Base-by-base conservation (phyloP, 108 stramenopile genomes). In the Mediolabrus comicus region DNA sequence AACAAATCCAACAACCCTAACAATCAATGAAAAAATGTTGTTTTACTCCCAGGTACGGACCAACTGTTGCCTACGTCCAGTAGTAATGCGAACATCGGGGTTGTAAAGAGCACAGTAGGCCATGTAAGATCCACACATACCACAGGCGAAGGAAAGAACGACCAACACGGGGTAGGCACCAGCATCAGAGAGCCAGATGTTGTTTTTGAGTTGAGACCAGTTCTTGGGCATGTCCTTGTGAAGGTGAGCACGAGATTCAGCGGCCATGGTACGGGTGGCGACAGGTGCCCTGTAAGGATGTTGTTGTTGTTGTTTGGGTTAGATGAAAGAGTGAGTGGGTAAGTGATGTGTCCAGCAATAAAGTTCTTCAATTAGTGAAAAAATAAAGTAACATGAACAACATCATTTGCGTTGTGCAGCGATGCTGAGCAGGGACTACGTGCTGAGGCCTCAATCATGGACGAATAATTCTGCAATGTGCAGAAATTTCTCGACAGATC, bases 131-230 rank as follows among this genome's bases (percentile, higher is more conserved):
- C 55, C 46, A 52, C 79, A 59, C 31, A 87, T 64, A 17, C 74
- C 72, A 39, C 60, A 64, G 36, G 91, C 91, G 35, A 78, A 62
- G 33, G 58, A 55, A 43, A 85, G 77, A 32, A 80, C 74, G 33
- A 60, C 59, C 46, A 92, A 79, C 62, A 89, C 85, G 59, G 91
- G 91, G 82, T 89, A 89, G 9, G 91, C 86, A 25, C 87, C 83
- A 10, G 74, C 51, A 53, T 89, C 87, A 26, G 66, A 69, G 17
- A 89, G 74, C 87, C 87, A 89, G 35, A 74, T 79, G 68, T 34
- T 79, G 68, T 75, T 79, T 27, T 51, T 54, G 35, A 79, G 67
- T 52, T 79, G 26, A 30, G 31, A 34, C 34, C 61, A 59, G 67
- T 79, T 79, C 8, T 29, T 63, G 65, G 78, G 78, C 13, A 75